phyloP scores from a whole-genome alignment of 2,329 filamentous ascomycete species.

The Neurospora sp. region DNA sequence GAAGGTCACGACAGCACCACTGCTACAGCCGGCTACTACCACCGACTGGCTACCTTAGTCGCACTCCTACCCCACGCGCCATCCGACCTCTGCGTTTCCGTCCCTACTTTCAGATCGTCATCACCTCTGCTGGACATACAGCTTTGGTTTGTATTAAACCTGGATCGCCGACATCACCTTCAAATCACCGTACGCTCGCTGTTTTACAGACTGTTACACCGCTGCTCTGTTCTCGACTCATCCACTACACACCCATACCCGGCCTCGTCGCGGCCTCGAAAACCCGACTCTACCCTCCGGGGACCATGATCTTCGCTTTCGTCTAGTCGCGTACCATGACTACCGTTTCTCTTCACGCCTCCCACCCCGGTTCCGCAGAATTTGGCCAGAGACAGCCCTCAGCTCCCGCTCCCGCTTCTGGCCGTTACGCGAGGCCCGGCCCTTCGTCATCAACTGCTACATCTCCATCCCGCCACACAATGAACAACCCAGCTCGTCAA shows the following conservation, averaged over 20 bases:
- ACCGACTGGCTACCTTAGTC: background rate
- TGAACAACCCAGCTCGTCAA: constrained; percentile 7
- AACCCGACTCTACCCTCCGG: background rate
- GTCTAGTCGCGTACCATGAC: constrained; percentile 14
- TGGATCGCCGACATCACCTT: background rate
- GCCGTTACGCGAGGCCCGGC: constrained; percentile 7
- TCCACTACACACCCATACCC: background rate
- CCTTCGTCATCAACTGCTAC: constrained; percentile 9
- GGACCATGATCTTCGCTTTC: constrained; percentile 10
- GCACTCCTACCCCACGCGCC: background rate
- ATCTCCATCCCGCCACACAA: constrained; percentile 8
- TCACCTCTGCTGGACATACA: background rate
- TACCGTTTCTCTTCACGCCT: constrained; percentile 13
- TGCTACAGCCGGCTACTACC: background rate
- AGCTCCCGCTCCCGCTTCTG: background rate
- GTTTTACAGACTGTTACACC: background rate
- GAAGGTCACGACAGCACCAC: background rate
- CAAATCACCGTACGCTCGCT: background rate
- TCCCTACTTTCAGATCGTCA: background rate
- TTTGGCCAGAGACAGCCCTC: constrained; percentile 9
- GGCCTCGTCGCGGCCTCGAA: background rate
- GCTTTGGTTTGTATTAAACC: background rate
- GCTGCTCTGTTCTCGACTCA: background rate
- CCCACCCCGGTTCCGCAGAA: constrained; percentile 8
- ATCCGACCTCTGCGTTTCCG: background rate